A percentile compares a stretch with the other conserved stretches of the same genome.
Conservation (phyloP, 1,284 basidiomycete genomes). For the Peniophora sp. region DNA sequence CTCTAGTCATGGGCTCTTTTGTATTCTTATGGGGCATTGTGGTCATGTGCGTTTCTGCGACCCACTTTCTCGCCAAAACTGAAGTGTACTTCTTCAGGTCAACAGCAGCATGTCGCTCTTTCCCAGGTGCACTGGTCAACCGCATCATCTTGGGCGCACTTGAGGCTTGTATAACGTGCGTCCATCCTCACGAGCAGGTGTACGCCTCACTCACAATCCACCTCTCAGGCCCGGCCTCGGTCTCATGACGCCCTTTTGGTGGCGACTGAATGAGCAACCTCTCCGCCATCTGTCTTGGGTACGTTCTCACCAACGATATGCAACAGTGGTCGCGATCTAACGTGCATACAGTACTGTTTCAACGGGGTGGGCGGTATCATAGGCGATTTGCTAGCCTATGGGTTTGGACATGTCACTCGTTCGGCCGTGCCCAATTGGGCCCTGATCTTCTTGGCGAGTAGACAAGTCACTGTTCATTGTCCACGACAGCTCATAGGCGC, state of each 20-base stretch:
- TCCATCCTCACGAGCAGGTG: background rate
- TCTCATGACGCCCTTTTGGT: background rate
- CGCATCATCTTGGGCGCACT: background rate
- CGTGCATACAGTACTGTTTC: background rate
- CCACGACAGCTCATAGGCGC: background rate
- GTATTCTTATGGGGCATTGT: background rate
- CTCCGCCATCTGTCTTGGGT: background rate
- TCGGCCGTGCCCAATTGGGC: background rate
- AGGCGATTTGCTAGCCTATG: background rate
- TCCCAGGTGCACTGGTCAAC: background rate
- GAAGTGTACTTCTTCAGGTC: background rate
- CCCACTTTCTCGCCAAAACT: background rate
- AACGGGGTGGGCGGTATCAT: background rate
- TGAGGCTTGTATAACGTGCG: background rate
- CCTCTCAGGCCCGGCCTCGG: background rate
- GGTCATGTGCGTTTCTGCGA: background rate
- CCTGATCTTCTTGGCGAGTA: background rate
- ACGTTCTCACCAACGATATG: background rate
- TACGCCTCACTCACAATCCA: background rate
- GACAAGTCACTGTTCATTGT: background rate
- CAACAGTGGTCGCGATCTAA: background rate
- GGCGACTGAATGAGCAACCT: background rate
- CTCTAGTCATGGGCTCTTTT: background rate
- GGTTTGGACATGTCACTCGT: background rate
- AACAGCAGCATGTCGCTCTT: background rate